A percentile compares a stretch with the other conserved stretches of the same genome.
Evolutionary conservation across 2,329 filamentous ascomycete species (phyloP).

Genomic region (Talaromyces sp.): DNA sequence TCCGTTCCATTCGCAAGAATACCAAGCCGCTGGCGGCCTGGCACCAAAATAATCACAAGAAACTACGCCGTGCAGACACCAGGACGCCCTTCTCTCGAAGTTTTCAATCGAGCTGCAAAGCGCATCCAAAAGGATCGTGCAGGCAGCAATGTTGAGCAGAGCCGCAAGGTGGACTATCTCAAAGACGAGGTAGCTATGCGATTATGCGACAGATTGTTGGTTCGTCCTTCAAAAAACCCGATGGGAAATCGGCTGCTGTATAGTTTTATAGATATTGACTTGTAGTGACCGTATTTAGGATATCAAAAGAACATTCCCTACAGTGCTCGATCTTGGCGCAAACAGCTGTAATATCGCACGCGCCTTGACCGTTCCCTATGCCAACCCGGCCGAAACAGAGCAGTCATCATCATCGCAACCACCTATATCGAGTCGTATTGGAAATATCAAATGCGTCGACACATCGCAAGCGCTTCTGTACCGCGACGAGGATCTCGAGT

Average conservation of each 20-base stretch:
- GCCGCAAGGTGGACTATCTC: slow-evolving; percentile 82
- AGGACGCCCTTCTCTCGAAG: slow-evolving; percentile 72
- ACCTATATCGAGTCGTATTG: slow-evolving; percentile 66
- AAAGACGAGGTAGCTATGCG: slow-evolving; percentile 85
- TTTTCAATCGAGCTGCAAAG: slow-evolving; percentile 87
- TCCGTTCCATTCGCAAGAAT: slow-evolving; percentile 14
- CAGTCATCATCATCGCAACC: slow-evolving; percentile 15
- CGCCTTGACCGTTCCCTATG: slow-evolving; percentile 65
- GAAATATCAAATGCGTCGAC: slow-evolving; percentile 73
- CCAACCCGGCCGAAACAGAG: slow-evolving; percentile 48
- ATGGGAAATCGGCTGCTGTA: not conserved
- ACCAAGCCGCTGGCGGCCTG: slow-evolving; percentile 6
- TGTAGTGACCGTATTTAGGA: slow-evolving; percentile 51
- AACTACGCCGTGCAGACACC: slow-evolving; percentile 73
- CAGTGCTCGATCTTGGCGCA: slow-evolving; percentile 85
- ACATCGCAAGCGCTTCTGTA: slow-evolving; percentile 72
- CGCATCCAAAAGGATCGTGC: slow-evolving; percentile 88
- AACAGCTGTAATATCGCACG: slow-evolving; percentile 93
- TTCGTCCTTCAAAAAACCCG: slow-evolving; percentile 29
- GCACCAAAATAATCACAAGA: slow-evolving; percentile 27
- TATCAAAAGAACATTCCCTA: slow-evolving; percentile 81
- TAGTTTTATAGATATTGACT: not conserved
- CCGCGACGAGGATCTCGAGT: slow-evolving; percentile 62
- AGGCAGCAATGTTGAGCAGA: slow-evolving; percentile 62
- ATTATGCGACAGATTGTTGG: slow-evolving; percentile 77